Base-by-base conservation (phyloP, 495 filamentous ascomycete genomes). In the Neurospora sp. region DNA sequence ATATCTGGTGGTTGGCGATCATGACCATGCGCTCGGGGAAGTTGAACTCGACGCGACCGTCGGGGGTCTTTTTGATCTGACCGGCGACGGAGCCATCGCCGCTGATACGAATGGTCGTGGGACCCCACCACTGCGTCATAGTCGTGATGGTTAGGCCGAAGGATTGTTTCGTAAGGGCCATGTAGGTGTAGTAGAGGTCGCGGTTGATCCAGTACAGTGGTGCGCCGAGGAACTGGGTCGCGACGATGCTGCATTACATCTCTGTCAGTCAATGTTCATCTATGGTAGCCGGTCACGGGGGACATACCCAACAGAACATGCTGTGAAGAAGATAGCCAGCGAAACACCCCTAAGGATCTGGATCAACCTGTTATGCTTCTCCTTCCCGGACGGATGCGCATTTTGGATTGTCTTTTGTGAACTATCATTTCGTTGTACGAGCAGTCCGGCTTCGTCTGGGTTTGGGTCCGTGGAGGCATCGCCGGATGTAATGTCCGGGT, bases 1-100 rank as follows among this genome's bases (percentile, higher is more conserved):
- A 96, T 70, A 96, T 87, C 86, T 94, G 92, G 79, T 96, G 93
- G 79, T 96, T 96, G 24, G 93, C 90, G 72, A 95, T 93, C 80
- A 96, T 83, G 69, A 96, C 84, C 82, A 94, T 83, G 66, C 93
- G 85, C 79, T 93, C 90, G 2, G 92, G 92, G 73, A 96, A 94
- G 73, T 87, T 81, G 76, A 89, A 91, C 73, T 92, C 82, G n/a
- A 94, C 82, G 73, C 87, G 84, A 10, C 93, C 93, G 78, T 93
- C 90, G 31, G 77, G 76, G 0, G 86, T 90, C 79, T 89, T 84
- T 71, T 85, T 80, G 28, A 96, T 82, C 82, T 94, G 88, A 34
- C 88, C 90, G 31, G 88, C 85, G 62, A 95, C 90, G 71, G 87
- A 91, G 73, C 86, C 86, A 82, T 94, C 91, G 9, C 92, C 92